A percentile compares a stretch with the other conserved stretches of the same genome.
phyloP scores from a whole-genome alignment of 2,329 filamentous ascomycete species.

The Diaporthe destruens region DNA sequence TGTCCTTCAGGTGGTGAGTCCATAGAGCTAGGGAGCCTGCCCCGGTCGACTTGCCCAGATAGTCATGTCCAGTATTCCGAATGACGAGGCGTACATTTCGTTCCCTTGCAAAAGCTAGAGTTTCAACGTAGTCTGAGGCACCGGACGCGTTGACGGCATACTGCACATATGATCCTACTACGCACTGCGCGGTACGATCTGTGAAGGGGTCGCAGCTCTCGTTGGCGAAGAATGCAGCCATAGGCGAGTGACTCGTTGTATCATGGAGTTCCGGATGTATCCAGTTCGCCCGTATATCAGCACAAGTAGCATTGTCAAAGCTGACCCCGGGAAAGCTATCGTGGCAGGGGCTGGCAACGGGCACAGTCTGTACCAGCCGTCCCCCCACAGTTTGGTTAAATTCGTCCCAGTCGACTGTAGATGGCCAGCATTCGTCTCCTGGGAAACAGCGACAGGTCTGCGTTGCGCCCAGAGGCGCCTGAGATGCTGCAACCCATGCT shows the following conservation, averaged over 20 bases:
- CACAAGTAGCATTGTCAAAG: conserved; percentile 40
- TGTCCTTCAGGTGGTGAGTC: conserved; percentile 61
- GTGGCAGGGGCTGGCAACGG: conserved; percentile 58
- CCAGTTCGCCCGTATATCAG: conserved; percentile 38
- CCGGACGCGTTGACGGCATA: conserved; percentile 49
- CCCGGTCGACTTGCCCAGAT: conserved; percentile 65
- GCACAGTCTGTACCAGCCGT: conserved; percentile 62
- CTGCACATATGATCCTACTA: conserved; percentile 52
- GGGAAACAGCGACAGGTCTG: conserved; percentile 61
- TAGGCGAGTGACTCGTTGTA: conserved; percentile 26
- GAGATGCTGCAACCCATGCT: conserved; percentile 7
- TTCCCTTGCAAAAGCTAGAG: conserved; percentile 52
- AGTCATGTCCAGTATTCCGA: conserved; percentile 64
- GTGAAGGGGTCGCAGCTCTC: conserved; percentile 48
- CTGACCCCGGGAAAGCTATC: conserved; percentile 31
- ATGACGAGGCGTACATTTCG: conserved; percentile 61
- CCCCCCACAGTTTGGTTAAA: conserved; percentile 66
- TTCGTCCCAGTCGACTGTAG: conserved; percentile 55
- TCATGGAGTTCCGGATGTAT: conserved; percentile 40
- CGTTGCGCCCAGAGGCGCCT: neutral
- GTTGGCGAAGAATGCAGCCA: conserved; percentile 46
- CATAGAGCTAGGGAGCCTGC: conserved; percentile 62
- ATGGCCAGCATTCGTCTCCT: conserved; percentile 66
- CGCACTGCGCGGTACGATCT: conserved; percentile 53
- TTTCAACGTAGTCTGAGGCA: conserved; percentile 43